Conservation (phyloP, 2,329 filamentous ascomycete species). For the Aspergillus oerlinghausenensis region DNA sequence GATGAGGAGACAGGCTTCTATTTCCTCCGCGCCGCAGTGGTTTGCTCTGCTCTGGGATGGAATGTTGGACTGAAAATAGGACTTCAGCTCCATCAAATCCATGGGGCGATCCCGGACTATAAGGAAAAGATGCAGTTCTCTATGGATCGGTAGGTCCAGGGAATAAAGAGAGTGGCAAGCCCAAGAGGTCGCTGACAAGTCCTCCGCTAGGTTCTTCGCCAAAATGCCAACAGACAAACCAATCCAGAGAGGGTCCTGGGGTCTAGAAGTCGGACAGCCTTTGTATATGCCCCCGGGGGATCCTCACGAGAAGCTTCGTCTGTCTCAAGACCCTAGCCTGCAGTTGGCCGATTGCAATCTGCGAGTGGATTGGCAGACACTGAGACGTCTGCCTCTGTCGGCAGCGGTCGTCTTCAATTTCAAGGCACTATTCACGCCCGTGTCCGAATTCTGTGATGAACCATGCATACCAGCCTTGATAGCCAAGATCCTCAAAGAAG, state of each 20-base stretch:
- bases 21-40: slow-evolving; percentile 67
- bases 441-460: slow-evolving; percentile 66
- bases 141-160: slow-evolving; percentile 65
- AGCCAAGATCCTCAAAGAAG: slow-evolving; percentile 64
- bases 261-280: slow-evolving; percentile 69
- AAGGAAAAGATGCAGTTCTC: slow-evolving; percentile 83
- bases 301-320: slow-evolving; percentile 58
- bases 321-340: slow-evolving; percentile 54
- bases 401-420: slow-evolving; percentile 80
- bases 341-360: slow-evolving; percentile 59
- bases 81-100: slow-evolving; percentile 64
- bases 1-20: slow-evolving; percentile 69
- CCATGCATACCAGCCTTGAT: slow-evolving; percentile 67
- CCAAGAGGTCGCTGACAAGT: not conserved
- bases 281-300: slow-evolving; percentile 70
- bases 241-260: slow-evolving; percentile 83
- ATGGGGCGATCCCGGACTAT: slow-evolving; percentile 72
- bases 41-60: slow-evolving; percentile 80
- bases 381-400: slow-evolving; percentile 71
- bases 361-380: slow-evolving; percentile 83
- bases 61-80: slow-evolving; percentile 71
- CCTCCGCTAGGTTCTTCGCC: slow-evolving; percentile 62
- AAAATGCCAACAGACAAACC: slow-evolving; percentile 69
- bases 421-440: slow-evolving; percentile 76
- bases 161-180: not conserved